These are phyloP conservation scores for Huntiella bhutanensis DNA, from an alignment of 2,329 filamentous ascomycete genomes.

Conservation along the genomic window DNA sequence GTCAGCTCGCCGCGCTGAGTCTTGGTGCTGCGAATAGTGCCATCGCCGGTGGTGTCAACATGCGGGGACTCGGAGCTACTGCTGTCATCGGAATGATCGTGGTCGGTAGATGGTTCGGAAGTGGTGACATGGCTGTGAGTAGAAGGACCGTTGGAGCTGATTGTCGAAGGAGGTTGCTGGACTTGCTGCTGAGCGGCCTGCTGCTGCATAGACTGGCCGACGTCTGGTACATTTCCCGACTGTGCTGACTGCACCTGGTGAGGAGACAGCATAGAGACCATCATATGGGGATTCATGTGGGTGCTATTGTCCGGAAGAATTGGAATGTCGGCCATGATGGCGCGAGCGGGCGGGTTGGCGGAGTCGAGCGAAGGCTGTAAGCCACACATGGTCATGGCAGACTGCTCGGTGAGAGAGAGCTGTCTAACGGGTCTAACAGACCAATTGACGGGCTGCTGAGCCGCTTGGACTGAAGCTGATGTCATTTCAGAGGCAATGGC, in stretches of 20 bases:
- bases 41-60: not conserved
- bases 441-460: not conserved
- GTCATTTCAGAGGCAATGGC: slow-evolving; percentile 4
- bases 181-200: not conserved
- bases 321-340: slow-evolving; percentile 8
- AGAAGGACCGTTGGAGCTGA: not conserved
- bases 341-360: slow-evolving; percentile 1
- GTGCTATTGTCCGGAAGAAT: slow-evolving; percentile 2
- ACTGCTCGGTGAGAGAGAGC: slow-evolving; percentile 6
- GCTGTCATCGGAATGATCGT: slow-evolving; percentile 4
- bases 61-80: slow-evolving; percentile 2
- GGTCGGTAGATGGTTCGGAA: slow-evolving; percentile 7
- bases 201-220: not conserved
- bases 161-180: not conserved
- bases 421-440: not conserved
- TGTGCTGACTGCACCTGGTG: slow-evolving; percentile 7
- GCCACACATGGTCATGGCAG: not conserved
- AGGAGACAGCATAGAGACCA: slow-evolving; percentile 6
- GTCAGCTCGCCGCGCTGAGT: slow-evolving; percentile 7
- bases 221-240: not conserved
- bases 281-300: slow-evolving; percentile 8
- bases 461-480: not conserved
- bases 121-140: slow-evolving; percentile 2
- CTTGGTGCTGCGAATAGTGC: not conserved
- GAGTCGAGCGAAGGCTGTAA: slow-evolving; percentile 5